These are phyloP conservation scores for Coemansia sp. DNA, from an alignment of 192 early-diverging fungal species.

Conservation along the genomic window DNA sequence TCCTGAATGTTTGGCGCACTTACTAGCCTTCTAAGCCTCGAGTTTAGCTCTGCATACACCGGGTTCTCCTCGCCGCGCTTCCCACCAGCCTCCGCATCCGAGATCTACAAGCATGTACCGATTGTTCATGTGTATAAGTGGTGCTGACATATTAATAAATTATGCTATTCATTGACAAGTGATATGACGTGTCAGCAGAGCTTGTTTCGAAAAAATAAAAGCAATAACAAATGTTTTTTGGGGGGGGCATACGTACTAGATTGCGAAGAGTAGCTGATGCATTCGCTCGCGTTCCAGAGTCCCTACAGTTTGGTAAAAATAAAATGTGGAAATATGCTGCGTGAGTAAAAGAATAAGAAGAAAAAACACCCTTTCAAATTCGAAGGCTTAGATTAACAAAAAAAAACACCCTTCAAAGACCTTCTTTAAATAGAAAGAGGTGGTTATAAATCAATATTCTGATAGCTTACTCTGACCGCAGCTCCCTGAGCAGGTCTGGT, in stretches of 20 bases:
- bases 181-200: too few species aligned
- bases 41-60: constrained; percentile 23
- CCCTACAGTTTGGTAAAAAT: constrained; percentile 12
- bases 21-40: constrained; percentile 14
- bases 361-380: too few species aligned
- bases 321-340: too few species aligned
- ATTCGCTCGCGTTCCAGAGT: constrained; percentile 13
- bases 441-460: too few species aligned
- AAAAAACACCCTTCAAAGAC: not conserved
- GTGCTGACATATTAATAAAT: not conserved
- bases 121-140: too few species aligned
- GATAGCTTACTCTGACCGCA: constrained; percentile 26
- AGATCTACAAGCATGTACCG: constrained; percentile 19
- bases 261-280: constrained; percentile 17
- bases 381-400: too few species aligned
- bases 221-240: too few species aligned
- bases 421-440: not conserved
- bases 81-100: constrained; percentile 16
- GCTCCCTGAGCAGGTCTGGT: constrained; percentile 10
- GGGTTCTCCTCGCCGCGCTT: constrained; percentile 25
- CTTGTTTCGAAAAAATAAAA: too few species aligned
- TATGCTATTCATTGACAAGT: not conserved
- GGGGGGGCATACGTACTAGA: constrained; percentile 17
- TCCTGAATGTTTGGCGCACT: constrained; percentile 16
- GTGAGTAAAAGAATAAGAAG: too few species aligned